phyloP scores from a whole-genome alignment of 345 rosid genomes.

The Xanthoceras sorbifolium region DNA sequence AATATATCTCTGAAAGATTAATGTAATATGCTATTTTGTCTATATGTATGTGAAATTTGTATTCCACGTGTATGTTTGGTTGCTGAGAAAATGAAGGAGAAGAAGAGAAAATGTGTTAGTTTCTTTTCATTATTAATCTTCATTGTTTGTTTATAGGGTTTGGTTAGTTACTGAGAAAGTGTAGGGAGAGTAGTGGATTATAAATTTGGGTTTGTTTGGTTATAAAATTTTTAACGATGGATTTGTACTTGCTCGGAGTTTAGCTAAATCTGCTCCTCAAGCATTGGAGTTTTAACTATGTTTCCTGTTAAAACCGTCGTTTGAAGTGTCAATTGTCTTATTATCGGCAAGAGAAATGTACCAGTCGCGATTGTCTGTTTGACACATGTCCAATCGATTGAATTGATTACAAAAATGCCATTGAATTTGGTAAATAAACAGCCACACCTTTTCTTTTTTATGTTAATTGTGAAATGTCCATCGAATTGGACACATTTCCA shows the following conservation, averaged over 20 bases:
- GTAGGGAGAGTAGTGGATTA: background rate
- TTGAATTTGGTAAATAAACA: background rate
- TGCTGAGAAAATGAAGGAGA: constrained; percentile 11
- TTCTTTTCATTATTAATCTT: too few relatives aligned
- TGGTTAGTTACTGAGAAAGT: background rate
- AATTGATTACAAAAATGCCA: background rate
- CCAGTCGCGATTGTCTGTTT: background rate
- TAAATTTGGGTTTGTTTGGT: background rate
- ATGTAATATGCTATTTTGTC: background rate
- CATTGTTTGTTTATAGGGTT: background rate
- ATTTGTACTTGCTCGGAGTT: background rate
- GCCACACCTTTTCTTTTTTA: too few relatives aligned
- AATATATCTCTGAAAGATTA: background rate
- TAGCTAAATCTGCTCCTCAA: background rate
- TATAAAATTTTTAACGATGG: background rate
- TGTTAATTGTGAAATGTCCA: too few relatives aligned
- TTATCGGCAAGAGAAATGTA: too few relatives aligned
- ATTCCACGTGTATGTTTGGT: background rate
- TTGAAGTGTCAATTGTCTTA: too few relatives aligned
- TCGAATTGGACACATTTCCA: background rate
- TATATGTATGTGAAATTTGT: background rate
- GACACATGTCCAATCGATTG: background rate
- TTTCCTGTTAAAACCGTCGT: too few relatives aligned
- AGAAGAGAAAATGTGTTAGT: background rate
- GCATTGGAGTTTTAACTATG: background rate